Conservation (phyloP, 1,284 basidiomycete genomes). For the Dichomitus squalens region DNA sequence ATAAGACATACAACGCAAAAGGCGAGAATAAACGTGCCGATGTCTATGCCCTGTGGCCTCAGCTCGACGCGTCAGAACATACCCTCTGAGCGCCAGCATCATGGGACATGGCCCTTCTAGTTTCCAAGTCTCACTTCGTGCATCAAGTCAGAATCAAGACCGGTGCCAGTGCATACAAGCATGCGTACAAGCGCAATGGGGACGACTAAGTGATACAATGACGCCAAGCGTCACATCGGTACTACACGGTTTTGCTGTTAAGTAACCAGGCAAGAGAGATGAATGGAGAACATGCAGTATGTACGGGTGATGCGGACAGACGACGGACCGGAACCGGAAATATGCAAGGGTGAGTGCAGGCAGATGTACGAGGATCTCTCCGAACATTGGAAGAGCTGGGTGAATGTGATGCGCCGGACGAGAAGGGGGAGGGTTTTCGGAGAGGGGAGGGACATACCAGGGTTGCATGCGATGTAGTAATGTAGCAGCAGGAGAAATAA, state of each 20-base stretch:
- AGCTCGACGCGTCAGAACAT: no score
- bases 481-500: neutral
- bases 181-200: neutral
- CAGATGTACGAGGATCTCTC: neutral
- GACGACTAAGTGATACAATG: neutral
- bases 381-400: no score
- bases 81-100: no score
- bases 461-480: conserved; percentile 4
- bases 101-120: no score
- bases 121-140: no score
- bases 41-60: no score
- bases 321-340: conserved; percentile 2
- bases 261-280: neutral
- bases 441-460: neutral
- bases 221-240: neutral
- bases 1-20: no score
- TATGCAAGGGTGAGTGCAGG: neutral
- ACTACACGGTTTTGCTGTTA: neutral
- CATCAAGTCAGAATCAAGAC: no score
- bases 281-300: conserved; percentile 4
- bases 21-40: no score
- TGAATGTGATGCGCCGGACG: neutral
- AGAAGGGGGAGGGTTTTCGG: neutral
- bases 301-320: conserved; percentile 10
- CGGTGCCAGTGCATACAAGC: neutral